These are phyloP conservation scores for Neostapfia colusana DNA, from an alignment of 176 grass and related monocot species.

Conservation along the genomic window DNA sequence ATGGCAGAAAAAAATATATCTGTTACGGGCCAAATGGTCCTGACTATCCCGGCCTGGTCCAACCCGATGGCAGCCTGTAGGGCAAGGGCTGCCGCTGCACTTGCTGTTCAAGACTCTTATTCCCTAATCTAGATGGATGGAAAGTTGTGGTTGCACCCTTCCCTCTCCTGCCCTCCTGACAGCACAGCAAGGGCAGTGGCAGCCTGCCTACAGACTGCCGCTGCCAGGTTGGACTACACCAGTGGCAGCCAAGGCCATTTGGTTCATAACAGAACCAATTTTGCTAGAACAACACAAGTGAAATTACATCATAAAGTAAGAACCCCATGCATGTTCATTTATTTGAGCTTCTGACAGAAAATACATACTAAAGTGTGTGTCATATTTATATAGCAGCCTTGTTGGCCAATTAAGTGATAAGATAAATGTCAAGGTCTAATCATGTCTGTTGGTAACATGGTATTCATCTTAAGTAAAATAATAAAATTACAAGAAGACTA, in stretches of 20 bases:
- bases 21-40: no score
- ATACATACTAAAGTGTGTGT: slow-evolving; percentile 4
- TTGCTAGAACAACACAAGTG: neutral
- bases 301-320: slow-evolving; percentile 12
- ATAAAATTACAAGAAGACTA: neutral
- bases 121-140: no score
- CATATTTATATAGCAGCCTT: neutral
- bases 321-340: neutral
- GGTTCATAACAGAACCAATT: neutral
- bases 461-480: neutral
- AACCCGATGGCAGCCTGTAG: no score
- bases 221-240: no score
- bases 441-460: neutral
- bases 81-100: no score
- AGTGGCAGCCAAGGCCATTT: no score
- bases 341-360: neutral
- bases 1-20: neutral
- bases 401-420: slow-evolving; percentile 13
- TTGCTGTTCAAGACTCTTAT: no score
- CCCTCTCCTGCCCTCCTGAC: no score
- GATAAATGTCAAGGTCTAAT: neutral
- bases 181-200: no score
- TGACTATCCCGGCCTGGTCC: no score
- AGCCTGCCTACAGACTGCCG: no score
- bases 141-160: no score